These are phyloP conservation scores for Trichocladium antarcticum DNA, from an alignment of 495 filamentous ascomycete genomes.

Conservation along the genomic window DNA sequence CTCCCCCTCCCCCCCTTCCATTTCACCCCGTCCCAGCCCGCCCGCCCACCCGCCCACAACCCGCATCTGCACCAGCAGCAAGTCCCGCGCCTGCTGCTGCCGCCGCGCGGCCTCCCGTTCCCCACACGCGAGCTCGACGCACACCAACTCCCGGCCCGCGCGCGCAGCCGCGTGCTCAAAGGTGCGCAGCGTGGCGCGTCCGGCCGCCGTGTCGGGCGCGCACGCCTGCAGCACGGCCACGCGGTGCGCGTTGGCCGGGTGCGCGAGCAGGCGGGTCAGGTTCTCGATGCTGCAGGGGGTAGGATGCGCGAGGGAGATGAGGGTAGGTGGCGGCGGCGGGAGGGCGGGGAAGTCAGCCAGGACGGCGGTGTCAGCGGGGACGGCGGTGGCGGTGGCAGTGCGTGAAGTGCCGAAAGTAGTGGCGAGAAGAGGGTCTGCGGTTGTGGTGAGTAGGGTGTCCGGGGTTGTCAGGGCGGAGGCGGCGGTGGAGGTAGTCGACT, in stretches of 20 bases:
- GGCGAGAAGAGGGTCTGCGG: not conserved
- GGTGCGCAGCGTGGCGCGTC: constrained; percentile 8
- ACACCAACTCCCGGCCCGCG: constrained; percentile 15
- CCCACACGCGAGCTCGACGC: constrained; percentile 14
- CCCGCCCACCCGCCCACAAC: not conserved
- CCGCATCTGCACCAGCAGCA: too few species aligned
- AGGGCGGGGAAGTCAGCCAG: not conserved
- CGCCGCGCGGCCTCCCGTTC: not conserved
- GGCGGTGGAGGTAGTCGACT: not conserved
- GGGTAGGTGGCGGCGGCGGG: not conserved
- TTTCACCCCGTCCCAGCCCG: not conserved
- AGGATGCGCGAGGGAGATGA: not conserved
- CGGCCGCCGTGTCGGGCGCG: constrained; percentile 14
- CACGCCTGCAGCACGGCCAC: constrained; percentile 16
- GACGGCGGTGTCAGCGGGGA: too few species aligned
- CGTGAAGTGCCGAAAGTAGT: too few species aligned
- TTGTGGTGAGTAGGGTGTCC: not conserved
- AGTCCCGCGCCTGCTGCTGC: too few species aligned
- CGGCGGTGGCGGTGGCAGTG: not conserved
- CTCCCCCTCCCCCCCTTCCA: not conserved
- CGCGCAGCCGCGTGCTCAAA: constrained; percentile 12
- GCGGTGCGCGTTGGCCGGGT: constrained; percentile 6
- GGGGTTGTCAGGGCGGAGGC: not conserved
- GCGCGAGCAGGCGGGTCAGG: constrained; percentile 14
- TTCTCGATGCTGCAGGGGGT: constrained; percentile 10